phyloP scores from a whole-genome alignment of 2,329 filamentous ascomycete species.

The Fusarium annulatum region DNA sequence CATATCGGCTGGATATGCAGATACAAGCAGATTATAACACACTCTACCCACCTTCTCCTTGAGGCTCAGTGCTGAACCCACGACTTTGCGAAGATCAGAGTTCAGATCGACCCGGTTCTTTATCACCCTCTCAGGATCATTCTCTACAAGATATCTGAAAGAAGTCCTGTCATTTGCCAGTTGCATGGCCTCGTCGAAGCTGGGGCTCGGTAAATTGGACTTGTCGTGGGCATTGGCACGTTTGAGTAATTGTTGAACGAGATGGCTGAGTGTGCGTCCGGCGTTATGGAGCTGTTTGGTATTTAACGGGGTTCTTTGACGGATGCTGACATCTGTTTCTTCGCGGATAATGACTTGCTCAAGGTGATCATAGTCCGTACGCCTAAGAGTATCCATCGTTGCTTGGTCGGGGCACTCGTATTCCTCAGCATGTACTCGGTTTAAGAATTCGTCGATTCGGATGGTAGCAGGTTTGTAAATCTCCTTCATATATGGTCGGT shows the following conservation, averaged over 20 bases:
- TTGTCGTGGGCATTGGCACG: conserved; percentile 42
- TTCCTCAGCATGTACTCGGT: conserved; percentile 43
- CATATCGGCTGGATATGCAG: conserved; percentile 70
- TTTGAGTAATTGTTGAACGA: conserved; percentile 48
- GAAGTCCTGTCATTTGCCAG: conserved; percentile 30
- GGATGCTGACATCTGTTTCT: conserved; percentile 37
- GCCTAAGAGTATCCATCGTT: conserved; percentile 34
- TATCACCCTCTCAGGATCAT: conserved; percentile 43
- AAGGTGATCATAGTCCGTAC: conserved; percentile 47
- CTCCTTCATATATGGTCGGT: conserved; percentile 53
- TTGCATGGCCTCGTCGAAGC: conserved; percentile 46
- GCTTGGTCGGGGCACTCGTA: conserved; percentile 44
- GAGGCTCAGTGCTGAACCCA: conserved; percentile 41
- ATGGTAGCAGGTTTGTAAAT: conserved; percentile 47
- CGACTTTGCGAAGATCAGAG: conserved; percentile 44
- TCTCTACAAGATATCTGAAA: conserved; percentile 44
- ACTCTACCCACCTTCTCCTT: conserved; percentile 55
- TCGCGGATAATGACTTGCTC: conserved; percentile 47
- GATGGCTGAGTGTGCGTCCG: conserved; percentile 39
- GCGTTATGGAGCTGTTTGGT: conserved; percentile 45
- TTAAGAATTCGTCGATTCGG: conserved; percentile 44
- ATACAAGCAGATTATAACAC: conserved; percentile 75
- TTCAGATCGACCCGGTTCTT: conserved; percentile 47
- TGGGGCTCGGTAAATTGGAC: conserved; percentile 37
- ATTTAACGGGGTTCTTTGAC: conserved; percentile 40